Evolutionary conservation across 176 grass and related monocot genomes (phyloP).

Genomic region (Phoenix dactylifera): DNA sequence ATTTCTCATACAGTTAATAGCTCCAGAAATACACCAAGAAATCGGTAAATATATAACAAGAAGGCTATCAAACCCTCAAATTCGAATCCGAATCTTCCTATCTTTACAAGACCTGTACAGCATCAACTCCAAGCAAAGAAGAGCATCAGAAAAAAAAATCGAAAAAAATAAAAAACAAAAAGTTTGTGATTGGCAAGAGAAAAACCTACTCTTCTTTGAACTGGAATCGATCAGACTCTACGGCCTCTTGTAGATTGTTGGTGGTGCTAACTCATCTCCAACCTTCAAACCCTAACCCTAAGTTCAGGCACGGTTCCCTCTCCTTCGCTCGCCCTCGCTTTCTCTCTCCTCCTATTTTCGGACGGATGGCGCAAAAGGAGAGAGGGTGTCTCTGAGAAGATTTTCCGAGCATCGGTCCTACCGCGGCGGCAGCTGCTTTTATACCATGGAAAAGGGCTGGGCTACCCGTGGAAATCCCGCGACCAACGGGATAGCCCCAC

Average conservation of each 20-base stretch:
- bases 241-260: too few species aligned
- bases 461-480: conserved; percentile 3
- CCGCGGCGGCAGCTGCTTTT: conserved; percentile 8
- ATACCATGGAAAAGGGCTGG: not conserved
- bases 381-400: not conserved
- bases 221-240: too few species aligned
- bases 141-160: not conserved
- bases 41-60: too few species aligned
- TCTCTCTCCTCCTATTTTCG: not conserved
- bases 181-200: too few species aligned
- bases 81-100: too few species aligned
- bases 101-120: too few species aligned
- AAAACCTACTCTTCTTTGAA: too few species aligned
- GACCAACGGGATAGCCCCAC: not conserved
- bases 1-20: not conserved
- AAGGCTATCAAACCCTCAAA: too few species aligned
- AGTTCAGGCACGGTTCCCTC: not conserved
- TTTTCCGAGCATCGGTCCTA: conserved; percentile 10
- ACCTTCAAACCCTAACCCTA: conserved; percentile 1
- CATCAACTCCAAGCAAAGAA: too few species aligned
- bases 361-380: too few species aligned
- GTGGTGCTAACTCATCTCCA: too few species aligned
- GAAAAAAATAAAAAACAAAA: not conserved
- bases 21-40: not conserved
- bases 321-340: not conserved